Base-by-base conservation (phyloP, 768 basidiomycete species). In the Obba rivulosa region DNA sequence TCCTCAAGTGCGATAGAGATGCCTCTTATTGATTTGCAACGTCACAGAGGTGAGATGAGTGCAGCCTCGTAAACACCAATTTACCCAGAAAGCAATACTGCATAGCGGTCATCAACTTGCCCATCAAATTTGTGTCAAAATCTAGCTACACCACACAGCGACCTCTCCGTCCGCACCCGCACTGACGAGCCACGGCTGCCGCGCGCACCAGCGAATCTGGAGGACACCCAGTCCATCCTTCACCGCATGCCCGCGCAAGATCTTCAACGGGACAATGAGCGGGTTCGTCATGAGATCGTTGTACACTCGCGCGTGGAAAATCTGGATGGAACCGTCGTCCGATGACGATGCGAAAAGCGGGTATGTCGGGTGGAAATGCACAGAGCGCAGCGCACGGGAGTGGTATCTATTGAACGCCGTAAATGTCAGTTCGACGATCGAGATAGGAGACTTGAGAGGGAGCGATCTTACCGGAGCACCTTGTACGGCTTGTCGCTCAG, bases 401-500 rank as follows among this genome's bases (percentile, higher is more conserved):
- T 99, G 96, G 66, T 98, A 98, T 52, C 93, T 95, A n/a, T n/a
- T n/a, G n/a, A n/a, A 42, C 38, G 8, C 42, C 36, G 36, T 24
- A 24, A 38, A 39, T 9, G 41, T 38, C 34, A 21, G 35, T 24
- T 39, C 37, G 41, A 28, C 18, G 22, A 41, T 28, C 39, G 18
- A 31, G 21, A 48, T 40, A 38, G 34, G 49, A 50, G 45, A 50
- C 35, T 35, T n/a, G n/a, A n/a, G n/a, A n/a, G n/a, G n/a, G n/a
- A n/a, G 39, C 23, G 44, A 34, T 67, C 76, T 56, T 66, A 91
- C 92, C 92, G 81, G 58, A 99, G 71, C 46, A 96, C 82, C 70
- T 96, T 97, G 78, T 95, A 99, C 1, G 96, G 96, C 66, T 95
- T 96, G 54, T 90, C 87, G 57, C 87, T 91, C 47, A 99, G 81